Evolutionary conservation across 2,329 filamentous ascomycete genomes (phyloP), one percentile per base, ranked within the genome.

Genomic region (Stemphylium lycopersici): DNA sequence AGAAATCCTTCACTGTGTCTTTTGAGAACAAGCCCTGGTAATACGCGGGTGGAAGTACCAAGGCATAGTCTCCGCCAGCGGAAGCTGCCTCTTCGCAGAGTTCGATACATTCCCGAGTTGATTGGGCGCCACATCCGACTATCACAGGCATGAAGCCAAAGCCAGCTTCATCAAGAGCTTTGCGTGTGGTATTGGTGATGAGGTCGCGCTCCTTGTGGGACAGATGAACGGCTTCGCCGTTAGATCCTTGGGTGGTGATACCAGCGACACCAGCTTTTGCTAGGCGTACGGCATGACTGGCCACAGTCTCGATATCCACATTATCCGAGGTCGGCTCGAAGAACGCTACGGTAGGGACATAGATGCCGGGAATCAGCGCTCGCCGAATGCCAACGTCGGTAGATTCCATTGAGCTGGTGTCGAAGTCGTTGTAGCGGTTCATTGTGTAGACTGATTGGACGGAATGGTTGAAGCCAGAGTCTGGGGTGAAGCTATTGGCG

Each of bases 221-320:
- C 31, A 93, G 82, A 69, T 92, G 90, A 11, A 92, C 89, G 6
- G 90, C 90, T 78, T 95, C 90, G 66, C 90, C 90, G 69, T 93
- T 93, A 69, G 88, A 91, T 41, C 90, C 90, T 72, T 92, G 90
- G 10, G 88, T 90, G 43, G 89, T 88, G 41, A 93, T 81, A 16
- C 90, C 89, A 13, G 87, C 83, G 37, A 93, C 84, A 59, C 90
- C 90, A 24, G 88, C 84, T 51, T 82, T 74, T 41, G 89, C 90
- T n/a, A 93, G 84, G 65, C 87, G 85, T 47, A 90, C 83, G 33
- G 88, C 86, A 51, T 79, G 77, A 32, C 65, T 74, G 39, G 69
- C 69, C 31, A 70, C 74, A 10, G 76, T 78, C 32, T 73, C 67
- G 2, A 78, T 50, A 51, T 79, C 77, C 18, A 79, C 67, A 20